Evolutionary conservation across 768 basidiomycete genomes (phyloP), one percentile per base, ranked within the genome.

Genomic region (Thelephora ganbajun): DNA sequence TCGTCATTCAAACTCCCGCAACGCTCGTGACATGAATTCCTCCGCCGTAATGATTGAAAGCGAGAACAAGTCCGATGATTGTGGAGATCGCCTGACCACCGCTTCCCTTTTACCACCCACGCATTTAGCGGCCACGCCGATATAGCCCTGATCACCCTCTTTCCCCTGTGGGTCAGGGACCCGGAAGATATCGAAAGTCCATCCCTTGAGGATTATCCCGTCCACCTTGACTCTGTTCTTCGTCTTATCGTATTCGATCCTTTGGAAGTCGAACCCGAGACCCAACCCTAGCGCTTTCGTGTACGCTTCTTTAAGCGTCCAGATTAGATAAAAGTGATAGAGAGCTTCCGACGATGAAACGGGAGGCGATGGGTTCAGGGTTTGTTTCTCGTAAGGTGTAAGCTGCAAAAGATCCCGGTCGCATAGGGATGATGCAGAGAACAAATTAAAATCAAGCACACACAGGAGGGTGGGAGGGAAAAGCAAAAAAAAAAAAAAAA

Each of bases 251-350:
- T 79, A 88, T 58, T 87, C 78, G 50, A 91, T 74, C 18, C 86
- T 74, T 19, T 67, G 69, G 63, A 90, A 84, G 54, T 90, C 83
- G 57, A 89, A 89, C 1, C 86, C 81, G 12, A 92, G 72, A 0
- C 89, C 89, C 33, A 83, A 59, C 0, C 90, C 90, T 33, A 91
- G 70, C 2, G 87, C 85, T 64, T 92, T 93, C 5, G 85, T 88
- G 61, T 90, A 91, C 3, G 90, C 88, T 61, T 93, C 89, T 63
- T 93, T 93, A 59, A 87, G 63, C 6, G 90, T 90, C 89, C 89
- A 92, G 53, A 88, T 75, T 71, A 80, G 80, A 57, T 83, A 87
- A 60, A 91, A 83, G 13, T 68, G 65, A 39, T 68, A 66, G n/a
- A 84, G 63, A 2, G 70, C 73, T 51, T 80, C 76, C 6, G 63